A percentile compares a stretch with the other conserved stretches of the same genome.
phyloP scores from a whole-genome alignment of 352 stramenopile genomes.

The Globisporangium paroecandrum region DNA sequence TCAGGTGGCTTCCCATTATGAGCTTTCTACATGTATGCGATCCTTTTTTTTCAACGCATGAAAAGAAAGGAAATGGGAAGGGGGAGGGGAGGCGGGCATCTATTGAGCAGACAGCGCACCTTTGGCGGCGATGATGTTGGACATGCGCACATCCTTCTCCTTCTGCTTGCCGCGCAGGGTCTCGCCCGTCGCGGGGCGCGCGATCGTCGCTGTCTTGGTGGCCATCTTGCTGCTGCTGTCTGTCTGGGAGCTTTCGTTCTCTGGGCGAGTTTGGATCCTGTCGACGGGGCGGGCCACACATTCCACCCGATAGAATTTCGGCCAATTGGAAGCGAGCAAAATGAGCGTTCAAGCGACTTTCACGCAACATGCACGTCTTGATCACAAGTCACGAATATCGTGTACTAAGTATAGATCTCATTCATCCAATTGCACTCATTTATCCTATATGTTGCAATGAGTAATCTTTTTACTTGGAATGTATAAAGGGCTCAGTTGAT shows the following conservation, averaged over 20 bases:
- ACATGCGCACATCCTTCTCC: conserved; percentile 97
- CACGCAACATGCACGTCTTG: neutral
- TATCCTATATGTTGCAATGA: neutral
- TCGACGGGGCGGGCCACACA: conserved; percentile 1
- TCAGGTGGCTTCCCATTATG: neutral
- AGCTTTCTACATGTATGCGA: neutral
- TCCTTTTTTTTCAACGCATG: neutral
- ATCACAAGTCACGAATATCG: neutral
- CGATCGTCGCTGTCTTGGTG: conserved; percentile 49
- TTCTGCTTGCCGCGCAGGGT: conserved; percentile 90
- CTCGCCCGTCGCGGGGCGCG: conserved; percentile 56
- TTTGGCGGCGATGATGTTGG: conserved; percentile 98
- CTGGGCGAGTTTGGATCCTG: conserved; percentile 1
- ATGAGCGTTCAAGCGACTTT: conserved; percentile 1
- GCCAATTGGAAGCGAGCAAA: neutral
- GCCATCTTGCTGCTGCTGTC: conserved; percentile 18
- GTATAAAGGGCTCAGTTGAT: neutral
- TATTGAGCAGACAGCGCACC: conserved; percentile 36
- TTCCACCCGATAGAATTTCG: neutral
- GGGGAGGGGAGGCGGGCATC: neutral
- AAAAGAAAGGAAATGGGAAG: neutral
- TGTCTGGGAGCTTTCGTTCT: conserved; percentile 7
- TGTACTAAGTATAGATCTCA: neutral
- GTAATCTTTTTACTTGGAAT: neutral
- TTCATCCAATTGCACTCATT: neutral